Conservation (phyloP, 768 basidiomycete genomes). For the Trichaptum fuscoviolaceum region DNA sequence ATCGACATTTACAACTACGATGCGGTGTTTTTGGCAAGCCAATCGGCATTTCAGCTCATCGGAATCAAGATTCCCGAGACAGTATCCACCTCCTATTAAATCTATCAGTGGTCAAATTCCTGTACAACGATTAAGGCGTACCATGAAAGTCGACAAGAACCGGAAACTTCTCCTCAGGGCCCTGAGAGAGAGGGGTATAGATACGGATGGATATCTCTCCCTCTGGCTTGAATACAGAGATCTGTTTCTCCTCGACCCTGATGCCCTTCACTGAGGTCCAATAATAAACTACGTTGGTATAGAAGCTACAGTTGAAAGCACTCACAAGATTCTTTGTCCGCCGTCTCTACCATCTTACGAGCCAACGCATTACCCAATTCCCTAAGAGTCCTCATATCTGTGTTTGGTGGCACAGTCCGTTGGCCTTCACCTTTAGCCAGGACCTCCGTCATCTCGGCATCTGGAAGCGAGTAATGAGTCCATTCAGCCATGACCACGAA, state of each 20-base stretch:
- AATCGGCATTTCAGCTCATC: slow-evolving; percentile 15
- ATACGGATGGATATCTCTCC: neutral
- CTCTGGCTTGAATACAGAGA: neutral
- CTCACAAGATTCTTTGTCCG: neutral
- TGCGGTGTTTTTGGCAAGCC: slow-evolving; percentile 11
- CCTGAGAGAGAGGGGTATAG: neutral
- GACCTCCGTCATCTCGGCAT: no score
- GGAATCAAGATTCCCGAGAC: slow-evolving; percentile 13
- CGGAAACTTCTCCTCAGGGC: neutral
- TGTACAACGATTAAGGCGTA: neutral
- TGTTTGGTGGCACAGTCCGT: neutral
- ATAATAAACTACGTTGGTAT: neutral
- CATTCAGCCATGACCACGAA: no score
- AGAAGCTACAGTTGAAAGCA: neutral
- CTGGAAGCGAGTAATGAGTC: no score
- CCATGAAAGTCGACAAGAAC: neutral
- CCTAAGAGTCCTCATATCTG: neutral
- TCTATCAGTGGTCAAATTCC: no score
- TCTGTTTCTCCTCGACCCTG: neutral
- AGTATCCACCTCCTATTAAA: neutral
- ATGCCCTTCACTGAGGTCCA: neutral
- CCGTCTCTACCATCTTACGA: neutral
- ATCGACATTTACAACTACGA: slow-evolving; percentile 13
- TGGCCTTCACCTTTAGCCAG: no score
- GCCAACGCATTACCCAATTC: neutral